phyloP scores from a whole-genome alignment of 83 land plant species.

The Diphasiastrum complanatum region DNA sequence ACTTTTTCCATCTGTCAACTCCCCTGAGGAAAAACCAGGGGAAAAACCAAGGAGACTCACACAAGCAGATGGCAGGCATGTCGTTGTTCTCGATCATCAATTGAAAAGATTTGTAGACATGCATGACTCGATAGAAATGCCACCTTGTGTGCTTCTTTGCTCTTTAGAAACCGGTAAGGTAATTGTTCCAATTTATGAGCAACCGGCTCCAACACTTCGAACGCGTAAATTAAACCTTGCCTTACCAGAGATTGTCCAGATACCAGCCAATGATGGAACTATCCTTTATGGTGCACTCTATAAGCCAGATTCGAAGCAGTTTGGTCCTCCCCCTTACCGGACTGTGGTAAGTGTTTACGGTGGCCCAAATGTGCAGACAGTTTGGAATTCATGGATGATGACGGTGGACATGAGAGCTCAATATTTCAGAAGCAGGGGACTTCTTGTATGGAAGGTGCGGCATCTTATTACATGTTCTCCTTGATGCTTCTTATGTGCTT shows the following conservation, averaged over 20 bases:
- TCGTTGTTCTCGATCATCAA: conserved; percentile 81
- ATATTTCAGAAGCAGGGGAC: conserved; percentile 79
- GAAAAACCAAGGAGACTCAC: conserved; percentile 64
- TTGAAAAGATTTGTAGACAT: conserved; percentile 80
- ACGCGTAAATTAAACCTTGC: conserved; percentile 51
- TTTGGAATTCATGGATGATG: conserved; percentile 77
- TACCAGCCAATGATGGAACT: conserved; percentile 77
- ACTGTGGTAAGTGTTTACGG: conserved; percentile 90
- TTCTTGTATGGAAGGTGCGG: conserved; percentile 98
- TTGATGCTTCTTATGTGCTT: too few relatives aligned
- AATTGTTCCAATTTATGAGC: conserved; percentile 70
- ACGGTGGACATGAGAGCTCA: conserved; percentile 99
- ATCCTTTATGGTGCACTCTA: conserved; percentile 70
- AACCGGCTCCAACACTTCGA: conserved; percentile 46
- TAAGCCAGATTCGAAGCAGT: conserved; percentile 57
- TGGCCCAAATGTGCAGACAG: conserved; percentile 90
- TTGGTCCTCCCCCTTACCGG: conserved; percentile 96
- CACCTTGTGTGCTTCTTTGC: conserved; percentile 66
- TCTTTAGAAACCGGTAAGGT: conserved; percentile 58
- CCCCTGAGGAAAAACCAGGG: conserved; percentile 38
- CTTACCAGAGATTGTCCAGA: conserved; percentile 63
- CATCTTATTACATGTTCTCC: too few relatives aligned
- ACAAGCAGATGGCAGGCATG: conserved; percentile 71
- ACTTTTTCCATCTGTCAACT: conserved; percentile 41
- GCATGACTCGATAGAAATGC: conserved; percentile 62